Evolutionary conservation across 2,329 filamentous ascomycete genomes (phyloP).

Genomic region (Penicillium brasilianum): DNA sequence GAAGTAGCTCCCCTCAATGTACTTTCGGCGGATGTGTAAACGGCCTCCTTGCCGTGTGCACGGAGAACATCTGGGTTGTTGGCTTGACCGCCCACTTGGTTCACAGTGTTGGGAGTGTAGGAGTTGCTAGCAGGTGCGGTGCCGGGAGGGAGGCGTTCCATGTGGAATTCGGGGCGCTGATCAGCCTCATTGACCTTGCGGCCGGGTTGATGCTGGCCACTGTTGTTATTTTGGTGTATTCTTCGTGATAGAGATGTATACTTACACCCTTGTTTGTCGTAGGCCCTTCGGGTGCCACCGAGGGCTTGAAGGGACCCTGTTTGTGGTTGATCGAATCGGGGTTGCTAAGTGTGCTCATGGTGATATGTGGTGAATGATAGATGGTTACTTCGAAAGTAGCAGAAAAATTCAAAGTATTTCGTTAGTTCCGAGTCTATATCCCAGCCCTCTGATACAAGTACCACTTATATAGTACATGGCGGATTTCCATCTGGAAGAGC

Average conservation of each 20-base stretch:
- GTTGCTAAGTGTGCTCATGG: constrained; percentile 47
- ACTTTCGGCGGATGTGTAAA: constrained; percentile 50
- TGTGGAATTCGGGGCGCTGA: constrained; percentile 68
- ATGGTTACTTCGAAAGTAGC: background rate
- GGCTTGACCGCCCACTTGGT: constrained; percentile 45
- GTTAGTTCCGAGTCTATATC: background rate
- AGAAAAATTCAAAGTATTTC: no score
- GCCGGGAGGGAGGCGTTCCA: constrained; percentile 65
- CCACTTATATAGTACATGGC: background rate
- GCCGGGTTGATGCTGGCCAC: constrained; percentile 65
- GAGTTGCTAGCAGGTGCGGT: constrained; percentile 63
- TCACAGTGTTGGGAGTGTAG: constrained; percentile 50
- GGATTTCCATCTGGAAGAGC: background rate
- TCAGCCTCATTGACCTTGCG: constrained; percentile 59
- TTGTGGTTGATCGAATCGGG: constrained; percentile 56
- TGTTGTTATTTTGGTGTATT: constrained; percentile 23
- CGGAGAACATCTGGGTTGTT: constrained; percentile 48
- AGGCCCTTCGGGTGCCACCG: constrained; percentile 58
- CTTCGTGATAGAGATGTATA: constrained; percentile 18
- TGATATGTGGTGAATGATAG: constrained; percentile 6
- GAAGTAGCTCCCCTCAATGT: constrained; percentile 60
- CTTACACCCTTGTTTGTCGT: constrained; percentile 61
- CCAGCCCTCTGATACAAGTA: background rate
- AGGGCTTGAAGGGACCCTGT: constrained; percentile 62
- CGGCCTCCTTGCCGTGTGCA: constrained; percentile 47